Evolutionary conservation across 2,329 filamentous ascomycete genomes (phyloP).

Genomic region (Bisporella sp.): DNA sequence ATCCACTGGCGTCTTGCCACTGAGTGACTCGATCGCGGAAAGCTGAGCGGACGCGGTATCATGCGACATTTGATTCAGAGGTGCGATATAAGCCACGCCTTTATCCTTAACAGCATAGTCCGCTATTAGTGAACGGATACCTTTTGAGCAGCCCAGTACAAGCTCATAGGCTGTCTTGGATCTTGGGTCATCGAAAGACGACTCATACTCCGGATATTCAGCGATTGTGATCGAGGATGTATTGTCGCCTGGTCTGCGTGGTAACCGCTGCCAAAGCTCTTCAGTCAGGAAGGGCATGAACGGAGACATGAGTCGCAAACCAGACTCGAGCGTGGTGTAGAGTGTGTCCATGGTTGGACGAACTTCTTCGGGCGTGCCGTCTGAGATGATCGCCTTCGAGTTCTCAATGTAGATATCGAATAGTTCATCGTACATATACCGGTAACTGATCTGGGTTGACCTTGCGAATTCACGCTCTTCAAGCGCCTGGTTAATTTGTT

Average conservation of each 20-base stretch:
- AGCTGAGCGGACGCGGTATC: conserved; percentile 61
- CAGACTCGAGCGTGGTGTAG: conserved; percentile 72
- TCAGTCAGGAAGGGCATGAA: conserved; percentile 78
- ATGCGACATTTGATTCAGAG: conserved; percentile 46
- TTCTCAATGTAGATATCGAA: conserved; percentile 86
- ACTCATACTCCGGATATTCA: conserved; percentile 59
- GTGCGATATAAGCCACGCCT: conserved; percentile 38
- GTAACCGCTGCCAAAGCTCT: conserved; percentile 80
- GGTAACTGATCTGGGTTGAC: conserved; percentile 65
- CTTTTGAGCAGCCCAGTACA: conserved; percentile 64
- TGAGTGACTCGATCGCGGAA: conserved; percentile 69
- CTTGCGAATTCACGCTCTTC: conserved; percentile 67
- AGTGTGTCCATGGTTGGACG: conserved; percentile 71
- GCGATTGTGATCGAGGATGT: conserved; percentile 69
- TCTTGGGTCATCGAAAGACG: conserved; percentile 55
- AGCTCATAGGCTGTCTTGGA: conserved; percentile 72
- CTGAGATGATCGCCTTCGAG: conserved; percentile 73
- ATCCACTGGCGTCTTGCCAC: conserved; percentile 44
- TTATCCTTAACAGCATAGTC: conserved; percentile 70
- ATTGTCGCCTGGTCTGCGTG: conserved; percentile 60
- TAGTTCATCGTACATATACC: conserved; percentile 72
- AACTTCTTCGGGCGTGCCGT: conserved; percentile 65
- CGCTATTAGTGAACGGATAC: conserved; percentile 63
- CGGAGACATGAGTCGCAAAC: conserved; percentile 70
- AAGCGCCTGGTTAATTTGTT: conserved; percentile 62